phyloP scores from a whole-genome alignment of 2,329 filamentous ascomycete genomes.

The Arthrobotrys entomopaga region DNA sequence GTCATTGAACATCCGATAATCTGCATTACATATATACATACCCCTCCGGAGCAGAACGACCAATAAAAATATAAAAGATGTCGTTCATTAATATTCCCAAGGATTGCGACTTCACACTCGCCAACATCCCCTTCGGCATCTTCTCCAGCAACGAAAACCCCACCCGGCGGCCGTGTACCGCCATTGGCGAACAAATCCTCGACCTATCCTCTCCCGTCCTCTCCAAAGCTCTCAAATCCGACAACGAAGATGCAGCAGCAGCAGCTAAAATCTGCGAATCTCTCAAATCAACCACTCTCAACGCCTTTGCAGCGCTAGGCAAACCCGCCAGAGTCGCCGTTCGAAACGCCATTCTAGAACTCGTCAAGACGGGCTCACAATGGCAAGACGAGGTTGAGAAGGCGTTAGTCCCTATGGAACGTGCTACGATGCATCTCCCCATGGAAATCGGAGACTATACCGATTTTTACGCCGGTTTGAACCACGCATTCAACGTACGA shows the following conservation, averaged over 20 bases:
- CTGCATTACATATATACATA: not conserved
- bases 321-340: conserved; percentile 66
- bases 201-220: conserved; percentile 67
- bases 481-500: conserved; percentile 73
- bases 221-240: conserved; percentile 8
- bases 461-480: conserved; percentile 83
- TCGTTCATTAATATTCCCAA: conserved; percentile 67
- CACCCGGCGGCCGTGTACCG: conserved; percentile 73
- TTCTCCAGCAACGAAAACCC: conserved; percentile 72
- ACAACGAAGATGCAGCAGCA: not conserved
- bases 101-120: conserved; percentile 76
- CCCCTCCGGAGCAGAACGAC: conserved; percentile 2
- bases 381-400: conserved; percentile 61
- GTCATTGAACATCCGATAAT: not conserved
- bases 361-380: conserved; percentile 32
- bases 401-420: conserved; percentile 70
- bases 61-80: conserved; percentile 31
- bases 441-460: conserved; percentile 85
- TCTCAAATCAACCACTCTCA: conserved; percentile 72
- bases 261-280: conserved; percentile 21
- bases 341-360: conserved; percentile 43
- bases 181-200: conserved; percentile 77
- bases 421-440: conserved; percentile 75
- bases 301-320: conserved; percentile 78
- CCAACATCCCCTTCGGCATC: conserved; percentile 85